Evolutionary conservation across 768 basidiomycete genomes (phyloP).

Genomic region (Mycena maculata): DNA sequence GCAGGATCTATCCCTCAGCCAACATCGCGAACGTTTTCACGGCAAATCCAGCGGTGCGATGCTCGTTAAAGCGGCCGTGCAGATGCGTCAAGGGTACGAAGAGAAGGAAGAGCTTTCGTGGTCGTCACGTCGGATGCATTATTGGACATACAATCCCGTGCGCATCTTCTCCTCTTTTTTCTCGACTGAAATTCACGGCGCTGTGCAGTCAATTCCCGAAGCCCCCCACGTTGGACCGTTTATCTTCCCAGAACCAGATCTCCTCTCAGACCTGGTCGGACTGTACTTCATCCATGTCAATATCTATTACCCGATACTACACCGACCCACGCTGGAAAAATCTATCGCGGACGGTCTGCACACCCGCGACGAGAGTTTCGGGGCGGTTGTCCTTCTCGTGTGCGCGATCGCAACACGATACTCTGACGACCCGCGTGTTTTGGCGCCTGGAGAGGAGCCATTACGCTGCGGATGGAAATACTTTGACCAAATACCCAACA

Average conservation of each 20-base stretch:
- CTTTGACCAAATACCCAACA: constrained; percentile 65
- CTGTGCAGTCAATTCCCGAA: neutral
- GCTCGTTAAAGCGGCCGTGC: constrained; percentile 11
- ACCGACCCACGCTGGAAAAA: constrained; percentile 73
- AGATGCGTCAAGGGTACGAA: neutral
- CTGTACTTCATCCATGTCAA: constrained; percentile 73
- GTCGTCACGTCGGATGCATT: constrained; percentile 2
- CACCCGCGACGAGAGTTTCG: constrained; percentile 57
- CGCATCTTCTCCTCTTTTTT: neutral
- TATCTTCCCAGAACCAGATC: constrained; percentile 62
- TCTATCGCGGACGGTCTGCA: constrained; percentile 62
- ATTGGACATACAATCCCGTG: constrained; percentile 17
- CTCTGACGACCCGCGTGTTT: constrained; percentile 67
- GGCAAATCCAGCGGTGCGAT: constrained; percentile 13
- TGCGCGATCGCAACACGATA: constrained; percentile 75
- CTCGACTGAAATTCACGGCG: neutral
- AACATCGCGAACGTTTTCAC: constrained; percentile 1
- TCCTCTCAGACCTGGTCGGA: constrained; percentile 65
- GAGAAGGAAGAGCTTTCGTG: constrained; percentile 1
- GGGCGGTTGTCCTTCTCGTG: constrained; percentile 69
- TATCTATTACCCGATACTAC: constrained; percentile 72
- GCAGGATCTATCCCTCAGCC: neutral
- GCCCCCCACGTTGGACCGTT: constrained; percentile 35
- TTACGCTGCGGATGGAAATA: constrained; percentile 72
- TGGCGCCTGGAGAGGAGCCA: constrained; percentile 11